Conservation (phyloP, 2,329 filamentous ascomycete genomes). For the Calonectria pauciramosa region DNA sequence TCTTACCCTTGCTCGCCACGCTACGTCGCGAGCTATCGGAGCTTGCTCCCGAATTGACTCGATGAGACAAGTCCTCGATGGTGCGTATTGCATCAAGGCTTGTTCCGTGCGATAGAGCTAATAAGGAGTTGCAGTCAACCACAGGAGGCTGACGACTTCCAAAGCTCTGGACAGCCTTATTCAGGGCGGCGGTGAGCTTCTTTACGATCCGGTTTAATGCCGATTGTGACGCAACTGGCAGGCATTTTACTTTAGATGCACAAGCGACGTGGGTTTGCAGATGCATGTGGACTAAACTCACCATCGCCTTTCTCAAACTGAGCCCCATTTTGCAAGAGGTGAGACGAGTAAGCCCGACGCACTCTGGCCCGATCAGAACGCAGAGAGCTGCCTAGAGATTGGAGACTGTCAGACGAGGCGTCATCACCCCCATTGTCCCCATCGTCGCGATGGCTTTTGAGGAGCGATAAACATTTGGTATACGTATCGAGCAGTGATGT, state of each 20-base stretch:
- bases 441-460: conserved; percentile 51
- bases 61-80: conserved; percentile 62
- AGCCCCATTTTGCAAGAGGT: conserved; percentile 56
- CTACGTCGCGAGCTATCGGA: conserved; percentile 33
- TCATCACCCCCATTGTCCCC: conserved; percentile 32
- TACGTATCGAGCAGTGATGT: conserved; percentile 62
- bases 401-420: conserved; percentile 41
- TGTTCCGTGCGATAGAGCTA: conserved; percentile 62
- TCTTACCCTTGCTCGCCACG: conserved; percentile 36
- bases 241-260: conserved; percentile 30
- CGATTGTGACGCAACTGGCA: conserved; percentile 54
- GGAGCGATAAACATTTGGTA: conserved; percentile 58
- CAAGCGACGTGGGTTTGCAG: conserved; percentile 24
- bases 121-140: conserved; percentile 62
- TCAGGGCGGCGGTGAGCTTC: conserved; percentile 58
- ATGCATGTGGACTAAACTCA: conserved; percentile 47
- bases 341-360: conserved; percentile 57
- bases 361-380: conserved; percentile 58
- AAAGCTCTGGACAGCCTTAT: conserved; percentile 53
- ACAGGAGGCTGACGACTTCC: conserved; percentile 47
- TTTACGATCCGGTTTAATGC: conserved; percentile 57
- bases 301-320: conserved; percentile 63
- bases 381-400: conserved; percentile 52
- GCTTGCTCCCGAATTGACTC: conserved; percentile 39
- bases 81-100: conserved; percentile 62